Evolutionary conservation across 345 rosid species (phyloP), one percentile per base, ranked within the genome.

Genomic region (Boechera stricta): DNA sequence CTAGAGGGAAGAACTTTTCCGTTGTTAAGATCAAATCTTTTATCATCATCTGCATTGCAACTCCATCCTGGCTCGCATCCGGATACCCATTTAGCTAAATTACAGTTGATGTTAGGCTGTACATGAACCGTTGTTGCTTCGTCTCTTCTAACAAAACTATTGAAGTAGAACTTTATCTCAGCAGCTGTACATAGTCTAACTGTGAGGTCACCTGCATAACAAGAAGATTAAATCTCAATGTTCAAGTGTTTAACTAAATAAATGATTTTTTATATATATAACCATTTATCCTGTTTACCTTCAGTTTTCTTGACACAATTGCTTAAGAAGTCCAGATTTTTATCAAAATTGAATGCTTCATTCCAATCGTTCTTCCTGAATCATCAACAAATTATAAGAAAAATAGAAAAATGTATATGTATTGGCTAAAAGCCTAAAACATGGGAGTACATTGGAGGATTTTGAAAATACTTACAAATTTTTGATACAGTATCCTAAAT

Each of bases 11-110:
- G 79, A 52, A 57, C 58, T 56, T 80, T 84, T 0, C 48, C 66
- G 81, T 85, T 81, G 67, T 76, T 84, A 7, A 91, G 73, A 45
- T 87, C 93, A 61, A 82, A 72, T 2, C 41, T 76, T 69, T 80
- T 66, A 24, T 71, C 72, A 52, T 65, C 63, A n/a, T 77, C 79
- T 7, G 87, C 79, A 48, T 71, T 68, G 65, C 98, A 93, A 74
- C 89, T 89, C 98, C 98, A 93, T 62, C 98, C 97, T 10, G 97
- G 98, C 69, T 93, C 98, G 64, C 98, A 91, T 56, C 98, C 97
- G 1, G 87, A n/a, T 38, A 72, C 80, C 98, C 98, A 93, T 57
- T 85, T 82, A 42, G 78, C 78, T 77, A 89, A 82, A 75, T 93
- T 93, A 81, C 98, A 93, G 82, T 91, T 93, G 64, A 79, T 81